Conservation (phyloP, 2,329 filamentous ascomycete species). For the Epichloe baconii region DNA sequence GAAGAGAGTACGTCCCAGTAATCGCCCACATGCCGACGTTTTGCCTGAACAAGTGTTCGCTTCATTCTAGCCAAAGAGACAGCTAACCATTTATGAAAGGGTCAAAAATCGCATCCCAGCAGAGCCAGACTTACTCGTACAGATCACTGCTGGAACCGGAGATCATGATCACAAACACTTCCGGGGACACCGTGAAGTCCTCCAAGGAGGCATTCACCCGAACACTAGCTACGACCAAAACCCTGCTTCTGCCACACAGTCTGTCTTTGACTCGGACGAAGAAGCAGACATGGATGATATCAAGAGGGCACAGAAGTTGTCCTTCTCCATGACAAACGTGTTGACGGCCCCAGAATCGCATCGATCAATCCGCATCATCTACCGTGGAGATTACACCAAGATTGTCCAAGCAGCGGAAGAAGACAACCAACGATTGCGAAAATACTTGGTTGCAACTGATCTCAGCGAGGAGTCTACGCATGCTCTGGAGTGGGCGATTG, state of each 20-base stretch:
- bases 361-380: conserved; percentile 76
- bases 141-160: conserved; percentile 54
- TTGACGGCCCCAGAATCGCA: conserved; percentile 63
- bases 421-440: conserved; percentile 65
- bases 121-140: conserved; percentile 36
- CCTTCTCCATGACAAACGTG: conserved; percentile 68
- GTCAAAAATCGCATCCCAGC: conserved; percentile 38
- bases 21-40: neutral
- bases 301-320: conserved; percentile 73
- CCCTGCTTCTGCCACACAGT: conserved; percentile 38
- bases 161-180: conserved; percentile 50
- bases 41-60: neutral
- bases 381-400: conserved; percentile 71
- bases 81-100: conserved; percentile 24
- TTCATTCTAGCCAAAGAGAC: neutral
- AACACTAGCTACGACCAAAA: conserved; percentile 71
- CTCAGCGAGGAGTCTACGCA: conserved; percentile 89
- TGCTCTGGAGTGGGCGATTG: conserved; percentile 93
- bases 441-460: conserved; percentile 93
- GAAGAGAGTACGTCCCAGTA: conserved; percentile 53
- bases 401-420: conserved; percentile 69
- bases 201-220: conserved; percentile 57
- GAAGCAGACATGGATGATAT: conserved; percentile 78
- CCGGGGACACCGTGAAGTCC: conserved; percentile 45
- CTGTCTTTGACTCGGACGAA: conserved; percentile 67